Conservation (phyloP, 2,329 filamentous ascomycete species). For the Pseudogymnoascus sp. region DNA sequence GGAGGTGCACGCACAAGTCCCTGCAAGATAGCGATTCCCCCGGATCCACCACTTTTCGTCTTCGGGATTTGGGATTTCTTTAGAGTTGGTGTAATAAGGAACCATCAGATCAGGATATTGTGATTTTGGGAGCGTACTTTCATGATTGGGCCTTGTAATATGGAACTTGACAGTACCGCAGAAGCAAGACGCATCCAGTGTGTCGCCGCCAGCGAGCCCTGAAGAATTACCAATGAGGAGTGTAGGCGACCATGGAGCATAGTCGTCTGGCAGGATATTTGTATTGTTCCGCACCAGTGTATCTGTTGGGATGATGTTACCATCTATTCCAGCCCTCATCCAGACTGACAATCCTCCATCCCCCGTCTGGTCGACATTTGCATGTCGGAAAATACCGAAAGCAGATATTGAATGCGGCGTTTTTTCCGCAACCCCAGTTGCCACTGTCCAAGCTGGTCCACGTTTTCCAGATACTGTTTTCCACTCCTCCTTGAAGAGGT, state of each 20-base stretch:
- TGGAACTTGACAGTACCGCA: constrained; percentile 48
- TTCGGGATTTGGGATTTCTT: constrained; percentile 34
- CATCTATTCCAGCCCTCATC: constrained; percentile 31
- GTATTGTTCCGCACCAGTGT: constrained; percentile 14
- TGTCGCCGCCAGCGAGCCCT: constrained; percentile 4
- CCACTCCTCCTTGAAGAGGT: background rate
- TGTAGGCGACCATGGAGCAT: constrained; percentile 12
- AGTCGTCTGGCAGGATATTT: constrained; percentile 13
- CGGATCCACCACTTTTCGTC: constrained; percentile 16
- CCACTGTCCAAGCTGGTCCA: background rate
- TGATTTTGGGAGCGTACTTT: constrained; percentile 38
- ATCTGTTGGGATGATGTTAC: constrained; percentile 22
- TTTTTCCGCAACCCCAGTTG: background rate
- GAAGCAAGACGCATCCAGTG: constrained; percentile 41
- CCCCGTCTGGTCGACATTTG: constrained; percentile 37
- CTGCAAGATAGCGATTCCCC: constrained; percentile 40
- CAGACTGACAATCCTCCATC: constrained; percentile 45
- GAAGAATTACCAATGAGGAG: constrained; percentile 12
- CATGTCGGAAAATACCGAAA: background rate
- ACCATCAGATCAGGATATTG: constrained; percentile 46
- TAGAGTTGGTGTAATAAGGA: constrained; percentile 33
- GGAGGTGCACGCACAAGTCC: constrained; percentile 52
- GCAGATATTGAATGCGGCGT: background rate
- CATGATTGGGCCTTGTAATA: constrained; percentile 45
- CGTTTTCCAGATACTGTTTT: background rate